phyloP scores from a whole-genome alignment of 371 early-diverging fungal genomes.

The Coemansia sp. region DNA sequence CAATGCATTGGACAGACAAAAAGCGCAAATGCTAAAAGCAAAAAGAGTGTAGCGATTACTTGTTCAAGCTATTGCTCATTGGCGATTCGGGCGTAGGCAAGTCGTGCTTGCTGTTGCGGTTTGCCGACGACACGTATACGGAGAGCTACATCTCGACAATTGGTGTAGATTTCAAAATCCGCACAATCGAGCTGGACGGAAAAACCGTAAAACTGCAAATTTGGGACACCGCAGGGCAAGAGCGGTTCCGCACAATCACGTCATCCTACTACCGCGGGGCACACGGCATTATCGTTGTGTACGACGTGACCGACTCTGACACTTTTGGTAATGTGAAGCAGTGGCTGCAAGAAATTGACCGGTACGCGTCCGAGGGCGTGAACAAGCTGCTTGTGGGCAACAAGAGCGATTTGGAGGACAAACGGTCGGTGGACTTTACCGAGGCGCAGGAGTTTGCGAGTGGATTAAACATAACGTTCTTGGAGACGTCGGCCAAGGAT shows the following conservation, averaged over 20 bases:
- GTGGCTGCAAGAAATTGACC: constrained; percentile 98
- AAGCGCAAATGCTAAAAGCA: not conserved
- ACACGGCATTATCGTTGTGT: constrained; percentile 98
- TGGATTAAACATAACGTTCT: constrained; percentile 79
- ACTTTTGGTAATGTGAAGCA: constrained; percentile 89
- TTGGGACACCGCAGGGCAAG: constrained; percentile 99
- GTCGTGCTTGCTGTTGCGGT: constrained; percentile 96
- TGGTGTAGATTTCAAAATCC: constrained; percentile 99
- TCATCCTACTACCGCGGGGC: constrained; percentile 99
- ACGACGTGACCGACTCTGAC: constrained; percentile 97
- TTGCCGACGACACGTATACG: constrained; percentile 98
- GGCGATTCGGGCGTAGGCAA: constrained; percentile 99
- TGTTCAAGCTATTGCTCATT: constrained; percentile 98
- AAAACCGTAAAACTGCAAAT: constrained; percentile 99
- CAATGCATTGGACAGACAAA: not conserved
- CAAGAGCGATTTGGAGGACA: constrained; percentile 95
- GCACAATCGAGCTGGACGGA: constrained; percentile 97
- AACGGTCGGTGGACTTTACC: constrained; percentile 78
- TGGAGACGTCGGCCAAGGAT: constrained; percentile 94
- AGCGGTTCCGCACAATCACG: constrained; percentile 99
- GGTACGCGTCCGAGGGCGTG: constrained; percentile 91
- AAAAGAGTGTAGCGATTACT: constrained; percentile 76
- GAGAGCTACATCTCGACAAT: constrained; percentile 98
- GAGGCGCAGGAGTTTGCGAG: constrained; percentile 87
- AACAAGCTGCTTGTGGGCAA: constrained; percentile 99